These are phyloP conservation scores for Marasmius tenuissimus DNA, from an alignment of 1,284 basidiomycete species.

Conservation along the genomic window DNA sequence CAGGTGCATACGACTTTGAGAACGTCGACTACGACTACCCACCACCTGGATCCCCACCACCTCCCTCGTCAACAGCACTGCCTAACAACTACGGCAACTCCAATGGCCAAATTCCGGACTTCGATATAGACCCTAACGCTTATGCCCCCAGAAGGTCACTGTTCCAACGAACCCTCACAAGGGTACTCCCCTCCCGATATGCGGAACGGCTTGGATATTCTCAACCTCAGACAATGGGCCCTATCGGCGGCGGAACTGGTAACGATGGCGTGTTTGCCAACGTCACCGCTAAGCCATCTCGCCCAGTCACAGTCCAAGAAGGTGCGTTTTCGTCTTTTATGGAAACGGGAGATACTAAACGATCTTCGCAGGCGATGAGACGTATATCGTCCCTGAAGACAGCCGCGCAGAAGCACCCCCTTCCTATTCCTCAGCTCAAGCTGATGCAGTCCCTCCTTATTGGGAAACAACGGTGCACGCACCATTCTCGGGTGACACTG, in stretches of 20 bases:
- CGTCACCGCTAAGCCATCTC: slow-evolving; percentile 86
- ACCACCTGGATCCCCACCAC: slow-evolving; percentile 84
- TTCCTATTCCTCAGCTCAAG: slow-evolving; percentile 87
- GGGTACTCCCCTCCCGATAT: slow-evolving; percentile 54
- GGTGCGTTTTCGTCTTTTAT: slow-evolving; percentile 41
- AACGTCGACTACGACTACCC: slow-evolving; percentile 77
- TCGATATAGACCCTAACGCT: slow-evolving; percentile 35
- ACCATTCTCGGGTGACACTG: slow-evolving; percentile 55
- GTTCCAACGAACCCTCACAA: slow-evolving; percentile 56
- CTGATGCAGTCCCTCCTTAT: slow-evolving; percentile 95
- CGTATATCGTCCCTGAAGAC: slow-evolving; percentile 77
- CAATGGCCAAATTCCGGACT: slow-evolving; percentile 73
- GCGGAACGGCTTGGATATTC: slow-evolving; percentile 48
- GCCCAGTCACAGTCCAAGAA: slow-evolving; percentile 57
- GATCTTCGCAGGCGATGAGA: slow-evolving; percentile 60
- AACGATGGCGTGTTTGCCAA: slow-evolving; percentile 98
- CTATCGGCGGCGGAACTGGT: slow-evolving; percentile 71
- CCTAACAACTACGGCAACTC: slow-evolving; percentile 78
- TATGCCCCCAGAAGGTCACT: slow-evolving; percentile 44
- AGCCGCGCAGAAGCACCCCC: slow-evolving; percentile 82
- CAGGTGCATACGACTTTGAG: slow-evolving; percentile 82
- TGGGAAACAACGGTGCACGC: slow-evolving; percentile 97
- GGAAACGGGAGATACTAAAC: background rate
- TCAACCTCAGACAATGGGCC: slow-evolving; percentile 44
- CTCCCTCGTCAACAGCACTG: slow-evolving; percentile 57